These are phyloP conservation scores for Isoetes engelmannii DNA, from an alignment of 83 land plant genomes.

Conservation along the genomic window DNA sequence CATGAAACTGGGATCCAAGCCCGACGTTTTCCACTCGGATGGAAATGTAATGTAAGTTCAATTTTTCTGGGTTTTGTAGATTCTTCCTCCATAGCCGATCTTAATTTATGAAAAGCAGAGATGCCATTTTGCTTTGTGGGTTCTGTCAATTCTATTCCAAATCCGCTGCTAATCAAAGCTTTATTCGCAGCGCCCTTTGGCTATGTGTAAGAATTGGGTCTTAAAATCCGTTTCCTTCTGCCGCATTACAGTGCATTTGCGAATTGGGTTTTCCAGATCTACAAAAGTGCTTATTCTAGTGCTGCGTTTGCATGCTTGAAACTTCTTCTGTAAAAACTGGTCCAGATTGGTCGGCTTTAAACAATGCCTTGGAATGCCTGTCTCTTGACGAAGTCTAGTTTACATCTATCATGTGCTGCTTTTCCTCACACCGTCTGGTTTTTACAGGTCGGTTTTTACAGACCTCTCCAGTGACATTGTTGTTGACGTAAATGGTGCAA, in stretches of 20 bases:
- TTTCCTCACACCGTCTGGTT: no score
- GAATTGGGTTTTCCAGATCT: background rate
- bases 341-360: background rate
- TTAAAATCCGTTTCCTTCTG: background rate
- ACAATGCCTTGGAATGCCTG: background rate
- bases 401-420: background rate
- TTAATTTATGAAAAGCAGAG: background rate
- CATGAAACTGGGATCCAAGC: constrained; percentile 66
- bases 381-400: background rate
- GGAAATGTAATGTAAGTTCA: constrained; percentile 48
- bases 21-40: constrained; percentile 47
- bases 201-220: no score
- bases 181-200: no score
- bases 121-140: background rate
- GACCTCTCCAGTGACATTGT: constrained; percentile 54
- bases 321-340: background rate
- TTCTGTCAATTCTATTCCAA: constrained; percentile 36
- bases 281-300: background rate
- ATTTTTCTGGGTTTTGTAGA: background rate
- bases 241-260: background rate
- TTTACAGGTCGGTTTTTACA: constrained; percentile 47
- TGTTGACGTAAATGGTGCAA: constrained; percentile 43
- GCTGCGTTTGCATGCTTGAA: constrained; percentile 3
- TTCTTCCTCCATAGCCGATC: background rate
- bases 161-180: no score